A percentile compares a stretch with the other conserved stretches of the same genome.
Evolutionary conservation across 192 early-diverging fungal genomes (phyloP).

Genomic region (Podila epicladia): DNA sequence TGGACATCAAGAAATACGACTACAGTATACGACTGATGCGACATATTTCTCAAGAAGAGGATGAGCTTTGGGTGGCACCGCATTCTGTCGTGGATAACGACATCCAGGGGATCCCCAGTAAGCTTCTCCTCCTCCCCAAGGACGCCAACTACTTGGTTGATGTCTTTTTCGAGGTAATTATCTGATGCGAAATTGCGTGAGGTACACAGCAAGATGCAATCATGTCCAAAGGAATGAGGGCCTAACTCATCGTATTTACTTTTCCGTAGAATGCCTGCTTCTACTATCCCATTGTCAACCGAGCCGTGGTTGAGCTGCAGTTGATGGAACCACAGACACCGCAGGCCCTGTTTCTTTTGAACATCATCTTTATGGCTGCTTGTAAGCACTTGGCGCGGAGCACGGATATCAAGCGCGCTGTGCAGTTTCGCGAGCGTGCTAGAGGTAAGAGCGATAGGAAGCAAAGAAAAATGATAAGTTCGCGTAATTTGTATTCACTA

Average conservation of each 20-base stretch:
- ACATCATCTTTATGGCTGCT: slow-evolving; percentile 45
- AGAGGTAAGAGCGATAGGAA: slow-evolving; percentile 12
- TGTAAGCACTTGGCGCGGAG: slow-evolving; percentile 39
- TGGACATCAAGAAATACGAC: slow-evolving; percentile 31
- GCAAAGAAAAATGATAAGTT: background rate
- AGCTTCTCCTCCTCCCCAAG: slow-evolving; percentile 31
- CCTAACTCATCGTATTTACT: background rate
- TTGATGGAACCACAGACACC: slow-evolving; percentile 40
- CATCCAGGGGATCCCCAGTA: slow-evolving; percentile 26
- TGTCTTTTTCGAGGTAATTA: slow-evolving; percentile 45
- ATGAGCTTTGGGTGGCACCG: slow-evolving; percentile 33
- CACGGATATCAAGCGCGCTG: slow-evolving; percentile 40
- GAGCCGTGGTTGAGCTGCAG: slow-evolving; percentile 31
- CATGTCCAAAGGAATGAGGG: too few species aligned
- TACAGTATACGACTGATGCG: slow-evolving; percentile 25
- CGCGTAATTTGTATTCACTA: background rate
- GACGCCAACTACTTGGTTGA: slow-evolving; percentile 44
- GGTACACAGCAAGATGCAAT: too few species aligned
- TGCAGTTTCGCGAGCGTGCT: slow-evolving; percentile 45
- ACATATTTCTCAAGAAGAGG: slow-evolving; percentile 42
- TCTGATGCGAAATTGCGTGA: too few species aligned
- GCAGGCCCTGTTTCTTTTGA: slow-evolving; percentile 31
- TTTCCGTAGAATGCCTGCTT: slow-evolving; percentile 26
- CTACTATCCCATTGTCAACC: slow-evolving; percentile 43
- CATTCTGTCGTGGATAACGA: background rate